phyloP scores from a whole-genome alignment of 192 early-diverging fungal species.

The Podila minutissima region DNA sequence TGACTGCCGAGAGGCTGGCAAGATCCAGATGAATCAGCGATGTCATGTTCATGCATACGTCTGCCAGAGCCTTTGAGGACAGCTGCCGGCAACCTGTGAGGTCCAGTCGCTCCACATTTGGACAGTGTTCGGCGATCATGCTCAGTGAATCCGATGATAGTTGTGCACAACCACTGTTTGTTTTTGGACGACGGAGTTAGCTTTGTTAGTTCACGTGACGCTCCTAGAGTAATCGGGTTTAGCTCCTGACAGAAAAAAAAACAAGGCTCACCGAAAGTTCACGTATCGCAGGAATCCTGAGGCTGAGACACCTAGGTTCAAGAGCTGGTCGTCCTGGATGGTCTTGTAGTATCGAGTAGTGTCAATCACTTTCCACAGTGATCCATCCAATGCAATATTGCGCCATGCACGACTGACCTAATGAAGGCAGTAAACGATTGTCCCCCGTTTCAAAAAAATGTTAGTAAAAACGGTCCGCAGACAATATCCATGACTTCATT shows the following conservation, averaged over 20 bases:
- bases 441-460: background rate
- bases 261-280: constrained; percentile 22
- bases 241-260: background rate
- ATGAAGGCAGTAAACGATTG: background rate
- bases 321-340: constrained; percentile 38
- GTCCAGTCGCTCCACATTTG: constrained; percentile 35
- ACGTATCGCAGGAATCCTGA: constrained; percentile 37
- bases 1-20: constrained; percentile 50
- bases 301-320: constrained; percentile 23
- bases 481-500: background rate
- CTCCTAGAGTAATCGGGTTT: background rate
- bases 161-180: constrained; percentile 33
- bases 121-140: constrained; percentile 41
- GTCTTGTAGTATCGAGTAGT: constrained; percentile 32
- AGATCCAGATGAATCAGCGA: constrained; percentile 55
- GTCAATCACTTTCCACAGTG: constrained; percentile 38
- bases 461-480: background rate
- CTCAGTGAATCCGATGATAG: constrained; percentile 21
- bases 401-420: constrained; percentile 42
- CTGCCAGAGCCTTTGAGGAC: constrained; percentile 52
- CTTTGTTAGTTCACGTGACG: background rate
- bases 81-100: constrained; percentile 36
- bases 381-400: constrained; percentile 40
- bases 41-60: constrained; percentile 45
- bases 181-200: background rate